Base-by-base conservation (phyloP, 2,329 filamentous ascomycete species). In the Lecanicillium sp. region DNA sequence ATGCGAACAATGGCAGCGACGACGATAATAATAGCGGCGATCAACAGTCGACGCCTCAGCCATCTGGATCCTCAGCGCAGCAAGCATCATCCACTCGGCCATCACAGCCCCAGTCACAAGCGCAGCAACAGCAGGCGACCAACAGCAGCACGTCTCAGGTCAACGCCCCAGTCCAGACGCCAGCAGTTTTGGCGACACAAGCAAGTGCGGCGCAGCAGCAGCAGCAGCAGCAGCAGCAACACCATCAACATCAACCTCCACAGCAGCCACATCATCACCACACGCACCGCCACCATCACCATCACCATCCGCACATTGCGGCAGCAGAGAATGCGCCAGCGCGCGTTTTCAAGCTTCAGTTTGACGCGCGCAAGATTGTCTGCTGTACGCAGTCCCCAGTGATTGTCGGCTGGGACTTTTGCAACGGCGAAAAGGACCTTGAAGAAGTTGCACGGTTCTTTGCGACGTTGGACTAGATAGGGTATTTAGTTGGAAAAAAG, bases 371-470 rank as follows among this genome's bases (percentile, higher is more conserved):
- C 16, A 80, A 89, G 51, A 94, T 98, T 49, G 83, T 98, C 39
- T 95, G 89, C 64, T 95, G 90, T 57, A 92, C 85, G 47, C 89
- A 96, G 58, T 87, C 92, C 41, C 81, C 81, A 29, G 79, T 83
- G 13, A 96, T 98, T 53, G 87, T 96, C 1, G 92, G 89, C 0
- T 98, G 92, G 92, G 92, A 98, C 59, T 98, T 96, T 70, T 92
- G 88, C 43, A 86, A 88, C 49, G 83, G 78, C 4, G 89, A 98
- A 48, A 62, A 74, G 40, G 83, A 94, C 49, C 74, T 95, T 38
- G 77, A 86, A 40, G 80, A 85, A 54, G 85, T 83, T 6, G 78
- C 79, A 46, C 73, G 75, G 27, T 94, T 94, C 55, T 95, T 94
- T 56, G 79, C 71, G 38, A 70, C 74, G 3, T 66, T 81, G 30